A percentile compares a stretch with the other conserved stretches of the same genome.
These are phyloP conservation scores for Lepiota brunneoincarnata DNA, from an alignment of 768 basidiomycete species.

Conservation along the genomic window DNA sequence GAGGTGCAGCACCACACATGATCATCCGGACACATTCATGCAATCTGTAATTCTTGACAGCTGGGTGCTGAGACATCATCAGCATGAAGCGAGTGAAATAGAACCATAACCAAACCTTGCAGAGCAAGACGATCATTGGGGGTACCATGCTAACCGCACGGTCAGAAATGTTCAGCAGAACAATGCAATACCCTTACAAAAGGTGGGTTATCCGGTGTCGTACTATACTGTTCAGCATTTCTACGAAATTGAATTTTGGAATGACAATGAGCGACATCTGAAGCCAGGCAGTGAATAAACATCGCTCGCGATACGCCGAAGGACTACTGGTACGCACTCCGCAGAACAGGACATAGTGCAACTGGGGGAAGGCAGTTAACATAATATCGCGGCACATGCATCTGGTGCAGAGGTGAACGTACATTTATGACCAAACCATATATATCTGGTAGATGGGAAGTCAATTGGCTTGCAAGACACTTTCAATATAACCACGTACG, in stretches of 20 bases:
- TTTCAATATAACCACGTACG: conserved; percentile 35
- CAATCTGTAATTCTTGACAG: conserved; percentile 49
- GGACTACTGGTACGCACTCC: conserved; percentile 35
- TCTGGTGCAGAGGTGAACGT: conserved; percentile 13
- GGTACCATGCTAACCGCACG: conserved; percentile 44
- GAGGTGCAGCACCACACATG: conserved; percentile 56
- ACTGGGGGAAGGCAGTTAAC: conserved; percentile 26
- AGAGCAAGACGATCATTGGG: conserved; percentile 53
- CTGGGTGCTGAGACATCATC: conserved; percentile 39
- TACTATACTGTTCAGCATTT: conserved; percentile 60
- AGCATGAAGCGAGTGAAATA: background rate
- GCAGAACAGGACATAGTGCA: conserved; percentile 55
- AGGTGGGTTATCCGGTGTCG: conserved; percentile 56
- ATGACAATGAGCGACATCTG: conserved; percentile 56
- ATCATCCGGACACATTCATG: conserved; percentile 39
- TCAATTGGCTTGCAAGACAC: too few species aligned
- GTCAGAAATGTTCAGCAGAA: background rate
- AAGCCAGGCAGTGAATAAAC: background rate
- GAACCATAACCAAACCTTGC: conserved; percentile 39
- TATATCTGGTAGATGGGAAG: conserved; percentile 39
- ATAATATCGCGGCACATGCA: too few species aligned
- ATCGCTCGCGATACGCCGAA: background rate
- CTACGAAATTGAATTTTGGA: conserved; percentile 59
- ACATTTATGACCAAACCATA: conserved; percentile 66
- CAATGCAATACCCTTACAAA: conserved; percentile 27